Base-by-base conservation (phyloP, 2,329 filamentous ascomycete species). In the Madurella mycetomatis region DNA sequence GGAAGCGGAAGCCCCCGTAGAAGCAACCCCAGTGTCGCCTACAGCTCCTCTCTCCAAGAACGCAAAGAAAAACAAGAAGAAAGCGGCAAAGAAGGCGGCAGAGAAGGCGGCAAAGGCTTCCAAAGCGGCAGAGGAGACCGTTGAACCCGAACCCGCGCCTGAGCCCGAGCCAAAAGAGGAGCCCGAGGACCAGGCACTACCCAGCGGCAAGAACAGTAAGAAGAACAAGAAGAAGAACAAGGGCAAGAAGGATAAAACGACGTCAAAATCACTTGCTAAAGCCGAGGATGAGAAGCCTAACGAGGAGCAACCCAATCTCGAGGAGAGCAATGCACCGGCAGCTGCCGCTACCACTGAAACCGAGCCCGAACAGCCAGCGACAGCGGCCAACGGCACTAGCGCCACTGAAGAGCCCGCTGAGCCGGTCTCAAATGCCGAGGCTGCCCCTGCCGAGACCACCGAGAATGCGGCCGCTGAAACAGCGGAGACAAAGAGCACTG, bases 11-110 rank as follows among this genome's bases (percentile, higher is more conserved):
- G 51, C 47, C 12, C 39, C 18, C 11, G 43, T 55, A 55, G 55
- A 53, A 18, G 42, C 53, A 30, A 16, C 45, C 2, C 18, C 49
- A 2, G 40, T 52, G 19, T 37, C 53, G 25, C 39, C 55, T n/a
- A 41, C 52, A 12, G 44, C 48, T 7, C 37, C 56, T 18, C 13
- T 50, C 17, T 51, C 47, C n/a, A 59, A 56, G 43, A 59, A 60
- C 41, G 49, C 49, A 25, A 64, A 64, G 59, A 63, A 64, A 54
- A 58, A 59, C 31, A 60, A 55, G 50, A 63, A 62, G 47, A 62
- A 64, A 51, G 56, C 50, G 32, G 58, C 32, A 39, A 62, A 60
- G 48, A 60, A 62, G 54, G 48, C 56, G 37, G 53, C 54, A 1
- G 55, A 4, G 11, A 37, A 37, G 37, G 53, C 54, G 1, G 55